Evolutionary conservation across 176 grass and related monocot species (phyloP).

Genomic region (Elaeis guineensis): DNA sequence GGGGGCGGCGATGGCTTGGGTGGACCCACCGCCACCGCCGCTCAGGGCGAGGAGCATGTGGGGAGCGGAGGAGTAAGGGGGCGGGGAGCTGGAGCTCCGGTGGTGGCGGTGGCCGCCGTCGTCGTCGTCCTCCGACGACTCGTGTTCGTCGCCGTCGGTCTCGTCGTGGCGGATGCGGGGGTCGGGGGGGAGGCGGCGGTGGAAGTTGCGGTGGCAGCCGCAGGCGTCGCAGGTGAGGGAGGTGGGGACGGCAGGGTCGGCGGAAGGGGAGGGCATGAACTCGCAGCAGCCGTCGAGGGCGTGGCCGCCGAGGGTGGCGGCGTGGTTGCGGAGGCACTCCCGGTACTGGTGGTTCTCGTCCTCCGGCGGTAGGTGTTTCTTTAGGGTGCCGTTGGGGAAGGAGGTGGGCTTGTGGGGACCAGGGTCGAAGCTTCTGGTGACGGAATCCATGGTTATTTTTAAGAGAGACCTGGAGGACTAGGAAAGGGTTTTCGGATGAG

Average conservation of each 20-base stretch:
- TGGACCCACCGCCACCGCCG: not conserved
- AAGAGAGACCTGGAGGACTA: too few relatives aligned
- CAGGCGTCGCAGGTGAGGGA: slow-evolving; percentile 76
- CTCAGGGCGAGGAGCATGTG: slow-evolving; percentile 87
- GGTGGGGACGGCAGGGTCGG: slow-evolving; percentile 42
- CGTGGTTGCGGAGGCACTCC: slow-evolving; percentile 98
- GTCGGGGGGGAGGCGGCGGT: slow-evolving; percentile 45
- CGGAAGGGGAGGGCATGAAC: slow-evolving; percentile 64
- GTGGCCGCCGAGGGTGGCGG: slow-evolving; percentile 72
- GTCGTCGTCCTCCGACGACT: slow-evolving; percentile 43
- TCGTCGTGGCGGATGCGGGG: slow-evolving; percentile 5
- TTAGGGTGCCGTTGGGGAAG: slow-evolving; percentile 82
- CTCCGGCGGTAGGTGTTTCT: slow-evolving; percentile 26
- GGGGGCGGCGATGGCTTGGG: slow-evolving; percentile 1
- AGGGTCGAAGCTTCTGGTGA: slow-evolving; percentile 24
- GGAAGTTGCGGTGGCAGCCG: slow-evolving; percentile 98
- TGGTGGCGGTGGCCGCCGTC: slow-evolving; percentile 47
- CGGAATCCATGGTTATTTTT: too few relatives aligned
- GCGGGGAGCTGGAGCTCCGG: slow-evolving; percentile 12
- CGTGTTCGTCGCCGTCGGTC: slow-evolving; percentile 13
- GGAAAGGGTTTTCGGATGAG: slow-evolving; percentile 7
- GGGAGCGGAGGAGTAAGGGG: slow-evolving; percentile 43
- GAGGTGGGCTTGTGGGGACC: slow-evolving; percentile 22
- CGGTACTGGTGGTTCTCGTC: slow-evolving; percentile 30
- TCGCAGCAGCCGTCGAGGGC: slow-evolving; percentile 85